Conservation (phyloP, 805 yeast species). For the Suhomyces faveliae region DNA sequence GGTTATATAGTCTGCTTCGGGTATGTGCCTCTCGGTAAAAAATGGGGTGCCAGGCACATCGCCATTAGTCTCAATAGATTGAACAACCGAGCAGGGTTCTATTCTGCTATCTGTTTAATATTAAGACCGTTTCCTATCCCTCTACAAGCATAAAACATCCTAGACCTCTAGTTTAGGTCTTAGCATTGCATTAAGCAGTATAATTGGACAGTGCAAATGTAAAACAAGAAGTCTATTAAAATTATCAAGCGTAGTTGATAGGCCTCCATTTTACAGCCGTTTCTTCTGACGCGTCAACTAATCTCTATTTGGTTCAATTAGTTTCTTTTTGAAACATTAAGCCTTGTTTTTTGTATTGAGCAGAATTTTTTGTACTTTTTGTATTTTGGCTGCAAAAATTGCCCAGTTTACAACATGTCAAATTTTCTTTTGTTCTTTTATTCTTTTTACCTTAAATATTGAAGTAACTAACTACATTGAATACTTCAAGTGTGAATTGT, state of each 20-base stretch:
- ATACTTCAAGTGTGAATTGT: background rate
- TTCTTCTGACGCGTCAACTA: no score
- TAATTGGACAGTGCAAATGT: no score
- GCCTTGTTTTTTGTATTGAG: background rate
- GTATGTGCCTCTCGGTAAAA: background rate
- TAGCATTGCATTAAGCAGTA: no score
- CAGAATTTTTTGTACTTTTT: background rate
- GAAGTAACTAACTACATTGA: no score
- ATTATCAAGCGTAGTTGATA: no score
- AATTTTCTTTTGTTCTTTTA: background rate
- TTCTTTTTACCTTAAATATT: background rate
- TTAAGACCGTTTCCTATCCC: no score
- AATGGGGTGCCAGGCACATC: background rate
- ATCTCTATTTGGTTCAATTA: background rate
- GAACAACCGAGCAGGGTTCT: background rate
- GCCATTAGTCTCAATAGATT: background rate
- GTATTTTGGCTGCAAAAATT: background rate
- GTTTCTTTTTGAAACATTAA: background rate
- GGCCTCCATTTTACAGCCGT: no score
- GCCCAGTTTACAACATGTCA: background rate
- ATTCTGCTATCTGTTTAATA: no score
- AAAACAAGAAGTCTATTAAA: no score
- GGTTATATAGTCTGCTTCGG: background rate
- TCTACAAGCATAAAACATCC: no score
- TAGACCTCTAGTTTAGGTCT: no score